Base-by-base conservation (phyloP, 495 filamentous ascomycete genomes). In the Astrothelium subdiscretum region DNA sequence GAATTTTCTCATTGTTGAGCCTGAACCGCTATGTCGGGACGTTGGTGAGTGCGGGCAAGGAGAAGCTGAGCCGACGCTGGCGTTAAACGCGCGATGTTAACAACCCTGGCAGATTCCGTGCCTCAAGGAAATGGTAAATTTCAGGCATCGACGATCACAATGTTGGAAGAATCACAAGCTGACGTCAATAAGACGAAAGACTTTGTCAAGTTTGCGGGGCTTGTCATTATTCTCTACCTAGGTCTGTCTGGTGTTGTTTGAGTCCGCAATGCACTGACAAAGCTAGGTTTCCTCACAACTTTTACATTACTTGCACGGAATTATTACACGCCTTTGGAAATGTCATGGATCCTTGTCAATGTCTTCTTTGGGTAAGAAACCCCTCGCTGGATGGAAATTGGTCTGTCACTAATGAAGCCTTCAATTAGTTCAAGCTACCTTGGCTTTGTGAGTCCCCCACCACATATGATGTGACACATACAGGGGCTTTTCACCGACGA, bases 21-120 rank as follows among this genome's bases (percentile, higher is more conserved):
- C 71, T 97, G 66, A 89, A 91, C 66, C 88, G 88, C 1, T 97
- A 95, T 71, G 96, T 95, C 81, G 92, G 92, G 61, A 91, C 84
- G 48, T 69, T 86, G 65, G 82, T 84, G 75, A 65, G 82, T 69
- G n/a, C 20, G 48, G 24, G 20, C 3, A 54, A 54, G 48, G 11
- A 3, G 22, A 6, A 27, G 20, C 48, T 54, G 24, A 10, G 48
- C 24, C n/a, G n/a, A 8, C 24, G 6, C 20, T 27, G 48, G 22
- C 22, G 22, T 54, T 15, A 29, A 29, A 27, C 20, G 29, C 8
- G 48, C 12, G 6, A 29, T 8, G 20, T 54, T 29, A 24, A 54
- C 48, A 11, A 31, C 57, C 69, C 31, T 57, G 57, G 35, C 54
- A 75, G 75, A 91, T 95, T 61, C 91, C 90, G 2, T 91, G 91